Conservation (phyloP, 768 basidiomycete genomes). For the Phlebiopsis flavidoalba region DNA sequence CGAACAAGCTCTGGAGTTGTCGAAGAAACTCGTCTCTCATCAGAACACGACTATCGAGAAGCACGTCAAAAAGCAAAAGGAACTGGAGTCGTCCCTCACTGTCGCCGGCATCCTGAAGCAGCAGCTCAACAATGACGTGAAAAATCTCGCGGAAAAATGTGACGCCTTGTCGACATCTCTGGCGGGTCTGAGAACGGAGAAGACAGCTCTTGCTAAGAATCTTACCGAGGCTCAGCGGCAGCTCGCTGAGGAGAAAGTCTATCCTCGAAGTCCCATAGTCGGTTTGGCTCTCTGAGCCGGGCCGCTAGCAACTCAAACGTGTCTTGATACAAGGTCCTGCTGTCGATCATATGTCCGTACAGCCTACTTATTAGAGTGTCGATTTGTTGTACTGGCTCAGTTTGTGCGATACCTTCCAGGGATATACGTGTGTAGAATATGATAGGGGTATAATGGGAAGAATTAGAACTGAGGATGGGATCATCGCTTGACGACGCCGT, state of each 20-base stretch:
- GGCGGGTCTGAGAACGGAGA: neutral
- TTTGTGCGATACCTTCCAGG: neutral
- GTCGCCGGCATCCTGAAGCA: neutral
- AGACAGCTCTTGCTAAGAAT: neutral
- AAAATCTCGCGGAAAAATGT: neutral
- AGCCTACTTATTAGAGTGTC: neutral
- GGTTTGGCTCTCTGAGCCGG: neutral
- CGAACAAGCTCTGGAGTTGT: neutral
- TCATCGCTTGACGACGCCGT: neutral
- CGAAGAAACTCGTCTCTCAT: neutral
- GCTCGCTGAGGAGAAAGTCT: neutral
- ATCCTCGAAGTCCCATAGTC: neutral
- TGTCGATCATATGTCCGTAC: neutral
- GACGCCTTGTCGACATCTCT: neutral
- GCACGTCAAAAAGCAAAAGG: neutral
- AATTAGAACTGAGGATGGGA: neutral
- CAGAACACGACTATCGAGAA: neutral
- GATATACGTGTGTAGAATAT: neutral
- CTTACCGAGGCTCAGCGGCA: neutral
- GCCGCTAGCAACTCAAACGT: neutral
- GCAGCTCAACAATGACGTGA: neutral
- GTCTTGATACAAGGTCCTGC: neutral
- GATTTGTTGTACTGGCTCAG: neutral
- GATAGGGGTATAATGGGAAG: neutral
- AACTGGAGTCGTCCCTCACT: neutral